These are phyloP conservation scores for Chrysanthemum seticuspe DNA, from an alignment of 129 eudicot species.

Conservation along the genomic window DNA sequence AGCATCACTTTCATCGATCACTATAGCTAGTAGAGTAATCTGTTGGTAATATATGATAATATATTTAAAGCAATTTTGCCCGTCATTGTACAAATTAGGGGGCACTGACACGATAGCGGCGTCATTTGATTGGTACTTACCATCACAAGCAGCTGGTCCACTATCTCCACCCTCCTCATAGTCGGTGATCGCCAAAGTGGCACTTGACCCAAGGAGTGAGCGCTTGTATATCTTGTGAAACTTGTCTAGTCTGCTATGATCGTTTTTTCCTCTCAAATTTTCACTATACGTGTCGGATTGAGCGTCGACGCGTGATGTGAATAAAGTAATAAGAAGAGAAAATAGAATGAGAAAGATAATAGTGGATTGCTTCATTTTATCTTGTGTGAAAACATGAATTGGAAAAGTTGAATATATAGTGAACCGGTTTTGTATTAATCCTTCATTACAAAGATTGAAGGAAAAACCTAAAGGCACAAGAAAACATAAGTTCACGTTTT, in stretches of 20 bases:
- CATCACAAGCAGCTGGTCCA: conserved; percentile 28
- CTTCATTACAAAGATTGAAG: too few relatives aligned
- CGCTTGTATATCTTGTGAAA: neutral
- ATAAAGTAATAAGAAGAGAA: neutral
- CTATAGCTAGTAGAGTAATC: neutral
- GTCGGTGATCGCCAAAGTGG: conserved; percentile 9
- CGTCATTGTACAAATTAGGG: conserved; percentile 19
- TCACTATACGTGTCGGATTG: neutral
- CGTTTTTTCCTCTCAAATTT: neutral
- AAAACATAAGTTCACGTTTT: too few relatives aligned
- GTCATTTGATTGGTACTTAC: conserved; percentile 21
- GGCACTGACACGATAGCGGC: conserved; percentile 19
- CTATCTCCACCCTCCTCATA: conserved; percentile 29
- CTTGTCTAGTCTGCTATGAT: neutral
- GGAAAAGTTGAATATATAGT: neutral
- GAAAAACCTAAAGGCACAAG: too few relatives aligned
- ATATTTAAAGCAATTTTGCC: conserved; percentile 1
- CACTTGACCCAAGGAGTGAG: neutral
- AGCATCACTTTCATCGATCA: neutral
- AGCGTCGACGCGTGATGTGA: neutral
- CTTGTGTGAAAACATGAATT: neutral
- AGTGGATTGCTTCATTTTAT: conserved; percentile 10
- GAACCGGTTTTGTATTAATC: neutral
- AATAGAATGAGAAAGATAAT: conserved; percentile 12
- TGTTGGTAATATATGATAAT: neutral